Conservation (phyloP, 1,139 yeast species). For the Tardiomyces blankii region DNA sequence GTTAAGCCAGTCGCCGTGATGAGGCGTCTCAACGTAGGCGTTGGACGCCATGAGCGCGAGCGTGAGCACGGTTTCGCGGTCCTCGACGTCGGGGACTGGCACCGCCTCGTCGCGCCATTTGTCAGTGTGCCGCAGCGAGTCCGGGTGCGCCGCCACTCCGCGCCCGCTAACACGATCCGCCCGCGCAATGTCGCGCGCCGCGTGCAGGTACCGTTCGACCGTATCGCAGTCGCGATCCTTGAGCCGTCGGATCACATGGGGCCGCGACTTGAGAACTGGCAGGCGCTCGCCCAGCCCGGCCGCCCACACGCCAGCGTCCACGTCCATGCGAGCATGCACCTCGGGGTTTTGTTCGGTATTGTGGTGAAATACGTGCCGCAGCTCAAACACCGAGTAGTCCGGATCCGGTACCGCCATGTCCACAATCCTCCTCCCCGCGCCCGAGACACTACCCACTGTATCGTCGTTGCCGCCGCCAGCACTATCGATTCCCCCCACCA, state of each 20-base stretch:
- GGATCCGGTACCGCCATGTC: neutral
- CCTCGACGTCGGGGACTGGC: conserved; percentile 61
- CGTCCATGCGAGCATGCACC: conserved; percentile 8
- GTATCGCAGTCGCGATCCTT: conserved; percentile 30
- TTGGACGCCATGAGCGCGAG: conserved; percentile 83
- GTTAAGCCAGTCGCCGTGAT: conserved; percentile 82
- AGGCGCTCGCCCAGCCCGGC: neutral
- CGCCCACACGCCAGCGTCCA: conserved; percentile 3
- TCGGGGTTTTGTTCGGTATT: conserved; percentile 8
- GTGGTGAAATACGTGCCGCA: conserved; percentile 11
- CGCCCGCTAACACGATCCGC: neutral
- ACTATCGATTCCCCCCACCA: neutral
- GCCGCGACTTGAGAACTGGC: neutral
- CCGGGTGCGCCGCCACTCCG: neutral
- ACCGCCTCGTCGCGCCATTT: conserved; percentile 26
- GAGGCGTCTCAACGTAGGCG: conserved; percentile 77
- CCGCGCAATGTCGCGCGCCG: conserved; percentile 69
- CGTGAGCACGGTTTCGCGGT: conserved; percentile 58
- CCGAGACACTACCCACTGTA: neutral
- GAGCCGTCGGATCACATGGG: neutral
- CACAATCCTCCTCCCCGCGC: neutral
- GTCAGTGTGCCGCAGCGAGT: neutral
- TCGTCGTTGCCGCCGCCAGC: neutral
- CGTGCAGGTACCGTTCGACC: conserved; percentile 93
- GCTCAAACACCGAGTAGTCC: conserved; percentile 1